These are phyloP conservation scores for Phytophthora quininea DNA, from an alignment of 352 stramenopile species.

Conservation along the genomic window DNA sequence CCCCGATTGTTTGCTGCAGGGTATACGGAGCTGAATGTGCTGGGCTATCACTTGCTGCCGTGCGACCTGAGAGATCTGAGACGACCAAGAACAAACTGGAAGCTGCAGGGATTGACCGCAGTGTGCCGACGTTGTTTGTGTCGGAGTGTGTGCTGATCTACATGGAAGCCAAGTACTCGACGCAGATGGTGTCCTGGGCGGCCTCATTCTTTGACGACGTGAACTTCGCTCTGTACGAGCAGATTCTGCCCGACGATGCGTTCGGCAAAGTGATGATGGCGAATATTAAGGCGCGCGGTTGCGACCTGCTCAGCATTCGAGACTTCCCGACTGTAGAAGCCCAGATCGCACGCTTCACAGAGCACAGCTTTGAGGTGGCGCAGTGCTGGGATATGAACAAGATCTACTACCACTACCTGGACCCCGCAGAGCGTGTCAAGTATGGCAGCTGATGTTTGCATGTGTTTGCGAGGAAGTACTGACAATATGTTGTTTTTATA, in stretches of 20 bases:
- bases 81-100: conserved; percentile 63
- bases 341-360: conserved; percentile 78
- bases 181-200: conserved; percentile 76
- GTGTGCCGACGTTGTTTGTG: conserved; percentile 76
- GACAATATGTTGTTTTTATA: background rate
- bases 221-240: conserved; percentile 89
- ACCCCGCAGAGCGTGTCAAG: conserved; percentile 65
- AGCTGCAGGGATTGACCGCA: conserved; percentile 54
- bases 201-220: conserved; percentile 70
- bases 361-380: conserved; percentile 65
- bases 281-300: conserved; percentile 91
- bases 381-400: conserved; percentile 92
- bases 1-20: conserved; percentile 22
- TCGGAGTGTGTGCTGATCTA: conserved; percentile 94
- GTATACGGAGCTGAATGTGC: conserved; percentile 67
- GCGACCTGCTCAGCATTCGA: conserved; percentile 85
- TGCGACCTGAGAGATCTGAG: conserved; percentile 77
- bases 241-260: conserved; percentile 90
- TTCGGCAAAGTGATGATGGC: conserved; percentile 92
- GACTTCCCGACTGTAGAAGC: conserved; percentile 79
- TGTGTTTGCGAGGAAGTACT: background rate
- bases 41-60: conserved; percentile 79
- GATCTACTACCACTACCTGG: conserved; percentile 91
- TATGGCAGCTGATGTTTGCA: conserved; percentile 31
- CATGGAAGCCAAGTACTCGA: conserved; percentile 86